A percentile compares a stretch with the other conserved stretches of the same genome.
phyloP scores from a whole-genome alignment of 192 early-diverging fungal genomes.

The Podila horticola region DNA sequence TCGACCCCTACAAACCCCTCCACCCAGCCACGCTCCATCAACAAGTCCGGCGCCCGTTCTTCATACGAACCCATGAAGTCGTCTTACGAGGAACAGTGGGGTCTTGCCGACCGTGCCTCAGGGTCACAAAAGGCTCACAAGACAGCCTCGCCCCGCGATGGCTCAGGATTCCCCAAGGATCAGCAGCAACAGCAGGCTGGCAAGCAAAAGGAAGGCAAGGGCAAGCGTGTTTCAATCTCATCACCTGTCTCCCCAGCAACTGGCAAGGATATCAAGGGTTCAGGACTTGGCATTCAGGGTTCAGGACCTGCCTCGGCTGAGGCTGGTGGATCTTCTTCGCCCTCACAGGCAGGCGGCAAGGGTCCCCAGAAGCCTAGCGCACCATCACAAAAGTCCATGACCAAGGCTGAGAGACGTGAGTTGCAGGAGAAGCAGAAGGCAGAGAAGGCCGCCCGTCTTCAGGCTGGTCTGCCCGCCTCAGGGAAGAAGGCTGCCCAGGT shows the following conservation, averaged over 20 bases:
- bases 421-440: constrained; percentile 85
- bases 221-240: constrained; percentile 9
- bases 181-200: constrained; percentile 4
- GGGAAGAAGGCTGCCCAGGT: constrained; percentile 55
- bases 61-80: constrained; percentile 62
- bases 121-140: constrained; percentile 22
- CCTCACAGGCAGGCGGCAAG: background rate
- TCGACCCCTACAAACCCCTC: background rate
- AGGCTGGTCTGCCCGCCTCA: constrained; percentile 45
- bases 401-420: constrained; percentile 90
- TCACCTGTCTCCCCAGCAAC: constrained; percentile 6
- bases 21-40: constrained; percentile 28
- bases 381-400: constrained; percentile 66
- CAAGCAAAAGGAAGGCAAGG: constrained; percentile 37
- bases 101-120: constrained; percentile 17
- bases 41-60: constrained; percentile 45
- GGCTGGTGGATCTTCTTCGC: constrained; percentile 8
- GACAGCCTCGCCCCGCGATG: constrained; percentile 39
- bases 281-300: constrained; percentile 42
- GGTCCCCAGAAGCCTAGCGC: constrained; percentile 30
- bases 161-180: constrained; percentile 26
- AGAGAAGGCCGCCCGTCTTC: constrained; percentile 72
- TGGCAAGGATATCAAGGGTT: constrained; percentile 10
- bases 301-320: constrained; percentile 11
- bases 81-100: constrained; percentile 61